Conservation (phyloP, 169 alveolate genomes). For the Plasmodium falciparum region DNA sequence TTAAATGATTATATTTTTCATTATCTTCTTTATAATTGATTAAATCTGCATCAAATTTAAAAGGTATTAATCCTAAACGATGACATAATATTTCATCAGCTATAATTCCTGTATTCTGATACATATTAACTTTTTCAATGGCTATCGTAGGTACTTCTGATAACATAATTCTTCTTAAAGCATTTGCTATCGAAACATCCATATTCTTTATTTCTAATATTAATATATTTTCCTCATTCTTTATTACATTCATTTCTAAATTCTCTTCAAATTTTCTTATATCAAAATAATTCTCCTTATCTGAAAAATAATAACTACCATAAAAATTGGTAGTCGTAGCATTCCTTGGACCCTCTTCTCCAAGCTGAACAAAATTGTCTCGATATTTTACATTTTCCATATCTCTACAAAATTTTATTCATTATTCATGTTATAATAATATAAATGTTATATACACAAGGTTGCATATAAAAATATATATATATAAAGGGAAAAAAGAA, state of each 20-base stretch:
- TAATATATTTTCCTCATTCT: conserved; percentile 78
- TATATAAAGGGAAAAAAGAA: conserved; percentile 1
- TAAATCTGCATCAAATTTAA: conserved; percentile 94
- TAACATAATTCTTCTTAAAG: conserved; percentile 95
- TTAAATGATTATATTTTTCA: conserved; percentile 79
- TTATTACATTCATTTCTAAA: conserved; percentile 79
- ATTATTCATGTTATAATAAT: conserved; percentile 1
- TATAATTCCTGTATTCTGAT: conserved; percentile 92
- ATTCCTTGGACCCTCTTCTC: conserved; percentile 69
- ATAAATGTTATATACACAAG: neutral
- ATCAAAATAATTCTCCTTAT: conserved; percentile 49
- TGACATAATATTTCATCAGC: conserved; percentile 99
- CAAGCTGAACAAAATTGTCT: conserved; percentile 42
- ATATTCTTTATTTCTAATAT: conserved; percentile 89
- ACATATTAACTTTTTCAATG: conserved; percentile 92
- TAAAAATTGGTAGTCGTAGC: conserved; percentile 71
- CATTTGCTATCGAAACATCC: conserved; percentile 95
- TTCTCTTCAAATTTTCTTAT: conserved; percentile 67
- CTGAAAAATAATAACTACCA: conserved; percentile 59
- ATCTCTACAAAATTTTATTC: neutral
- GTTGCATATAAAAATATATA: neutral
- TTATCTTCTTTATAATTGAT: conserved; percentile 87
- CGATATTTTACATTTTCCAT: conserved; percentile 39
- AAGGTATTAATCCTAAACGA: conserved; percentile 98
- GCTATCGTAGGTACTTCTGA: conserved; percentile 98